phyloP scores from a whole-genome alignment of 495 filamentous ascomycete species.

The Neurospora africana region DNA sequence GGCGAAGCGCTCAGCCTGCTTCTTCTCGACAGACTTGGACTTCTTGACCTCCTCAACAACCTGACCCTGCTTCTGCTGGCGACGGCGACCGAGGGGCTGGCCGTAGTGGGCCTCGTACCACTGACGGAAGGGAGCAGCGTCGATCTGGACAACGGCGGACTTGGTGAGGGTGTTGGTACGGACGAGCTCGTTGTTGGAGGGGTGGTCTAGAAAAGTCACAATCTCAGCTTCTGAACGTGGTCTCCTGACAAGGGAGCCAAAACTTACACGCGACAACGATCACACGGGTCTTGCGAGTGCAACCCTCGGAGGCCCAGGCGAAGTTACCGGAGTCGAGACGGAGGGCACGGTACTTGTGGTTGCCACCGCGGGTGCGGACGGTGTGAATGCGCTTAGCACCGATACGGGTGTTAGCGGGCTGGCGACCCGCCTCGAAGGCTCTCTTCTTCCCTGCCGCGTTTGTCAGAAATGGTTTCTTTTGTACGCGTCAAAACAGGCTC shows the following conservation, averaged over 20 bases:
- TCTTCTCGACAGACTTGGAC: constrained; percentile 86
- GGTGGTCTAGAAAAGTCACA: constrained; percentile 48
- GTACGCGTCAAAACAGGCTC: constrained; percentile 40
- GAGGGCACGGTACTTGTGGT: constrained; percentile 98
- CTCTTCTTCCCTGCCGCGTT: constrained; percentile 56
- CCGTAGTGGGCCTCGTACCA: constrained; percentile 99
- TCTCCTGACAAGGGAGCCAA: not conserved
- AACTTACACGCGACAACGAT: constrained; percentile 72
- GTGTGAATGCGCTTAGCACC: constrained; percentile 96
- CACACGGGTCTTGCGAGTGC: constrained; percentile 96
- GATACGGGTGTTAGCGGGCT: constrained; percentile 98
- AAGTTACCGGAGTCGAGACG: constrained; percentile 99
- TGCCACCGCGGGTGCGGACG: constrained; percentile 96
- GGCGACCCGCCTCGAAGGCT: constrained; percentile 99
- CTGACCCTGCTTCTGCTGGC: constrained; percentile 66
- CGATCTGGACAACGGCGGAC: constrained; percentile 95
- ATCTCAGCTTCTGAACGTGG: constrained; percentile 3
- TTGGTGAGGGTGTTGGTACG: constrained; percentile 99
- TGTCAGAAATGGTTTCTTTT: constrained; percentile 21
- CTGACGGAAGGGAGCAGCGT: constrained; percentile 96
- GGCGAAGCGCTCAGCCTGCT: constrained; percentile 79
- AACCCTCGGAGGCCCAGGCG: constrained; percentile 95
- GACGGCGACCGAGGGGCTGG: constrained; percentile 71
- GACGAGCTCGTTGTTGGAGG: constrained; percentile 99
- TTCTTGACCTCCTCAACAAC: constrained; percentile 66